A percentile compares a stretch with the other conserved stretches of the same genome.
Conservation (phyloP, 495 filamentous ascomycete species). For the Symbiotaphrina buchneri region DNA sequence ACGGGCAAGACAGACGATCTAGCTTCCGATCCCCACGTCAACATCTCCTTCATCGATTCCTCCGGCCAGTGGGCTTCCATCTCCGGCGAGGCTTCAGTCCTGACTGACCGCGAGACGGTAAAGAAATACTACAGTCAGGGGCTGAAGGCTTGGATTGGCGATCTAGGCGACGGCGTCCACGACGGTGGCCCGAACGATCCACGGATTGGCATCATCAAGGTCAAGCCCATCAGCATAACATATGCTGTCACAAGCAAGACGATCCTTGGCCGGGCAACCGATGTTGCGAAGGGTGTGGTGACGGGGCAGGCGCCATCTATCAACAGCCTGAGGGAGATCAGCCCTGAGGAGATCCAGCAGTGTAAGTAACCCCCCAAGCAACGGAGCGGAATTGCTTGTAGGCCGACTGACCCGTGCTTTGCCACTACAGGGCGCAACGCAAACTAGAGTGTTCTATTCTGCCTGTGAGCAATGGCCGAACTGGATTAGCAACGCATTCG, state of each 20-base stretch:
- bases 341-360: slow-evolving; percentile 32
- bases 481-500: too few relatives aligned
- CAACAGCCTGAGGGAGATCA: slow-evolving; percentile 63
- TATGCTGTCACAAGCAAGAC: slow-evolving; percentile 31
- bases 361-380: too few relatives aligned
- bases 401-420: too few relatives aligned
- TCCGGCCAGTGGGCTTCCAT: slow-evolving; percentile 66
- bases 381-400: too few relatives aligned
- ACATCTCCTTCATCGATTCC: slow-evolving; percentile 65
- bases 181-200: slow-evolving; percentile 68
- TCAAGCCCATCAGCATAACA: slow-evolving; percentile 36
- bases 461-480: too few relatives aligned
- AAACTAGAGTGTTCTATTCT: too few relatives aligned
- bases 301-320: slow-evolving; percentile 49
- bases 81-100: slow-evolving; percentile 42
- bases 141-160: slow-evolving; percentile 76
- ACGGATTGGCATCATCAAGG: slow-evolving; percentile 47
- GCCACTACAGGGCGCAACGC: too few relatives aligned
- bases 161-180: slow-evolving; percentile 72
- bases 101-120: slow-evolving; percentile 42
- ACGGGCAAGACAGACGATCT: slow-evolving; percentile 83
- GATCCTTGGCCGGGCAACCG: slow-evolving; percentile 32
- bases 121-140: slow-evolving; percentile 54
- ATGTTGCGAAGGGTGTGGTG: slow-evolving; percentile 53
- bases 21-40: slow-evolving; percentile 47